Conservation (phyloP, 371 early-diverging fungal genomes). For the Mortierella sp. region DNA sequence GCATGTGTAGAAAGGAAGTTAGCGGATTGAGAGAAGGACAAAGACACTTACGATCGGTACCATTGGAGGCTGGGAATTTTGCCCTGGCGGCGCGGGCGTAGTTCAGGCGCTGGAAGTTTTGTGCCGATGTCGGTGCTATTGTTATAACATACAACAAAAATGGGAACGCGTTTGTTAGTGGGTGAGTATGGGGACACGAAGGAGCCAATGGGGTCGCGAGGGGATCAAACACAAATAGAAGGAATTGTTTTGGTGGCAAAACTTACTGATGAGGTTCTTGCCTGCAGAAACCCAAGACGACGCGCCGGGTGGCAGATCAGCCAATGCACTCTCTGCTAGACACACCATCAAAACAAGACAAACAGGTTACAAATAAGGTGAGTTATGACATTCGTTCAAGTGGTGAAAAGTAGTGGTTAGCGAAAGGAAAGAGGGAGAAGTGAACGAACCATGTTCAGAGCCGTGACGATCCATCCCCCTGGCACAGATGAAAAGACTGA, state of each 20-base stretch:
- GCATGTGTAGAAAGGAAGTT: no score
- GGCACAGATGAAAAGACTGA: slow-evolving; percentile 60
- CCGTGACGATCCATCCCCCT: slow-evolving; percentile 52
- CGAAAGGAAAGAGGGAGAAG: neutral
- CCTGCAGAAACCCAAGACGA: slow-evolving; percentile 63
- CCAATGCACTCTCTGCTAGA: slow-evolving; percentile 52
- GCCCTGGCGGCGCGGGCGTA: slow-evolving; percentile 33
- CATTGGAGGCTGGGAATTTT: slow-evolving; percentile 31
- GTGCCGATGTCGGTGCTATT: slow-evolving; percentile 36
- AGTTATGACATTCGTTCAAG: neutral
- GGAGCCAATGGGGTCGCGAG: neutral
- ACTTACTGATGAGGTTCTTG: slow-evolving; percentile 63
- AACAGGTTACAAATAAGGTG: neutral
- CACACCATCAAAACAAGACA: neutral
- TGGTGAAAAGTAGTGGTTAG: neutral
- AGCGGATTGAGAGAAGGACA: neutral
- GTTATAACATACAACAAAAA: neutral
- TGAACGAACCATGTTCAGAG: slow-evolving; percentile 3
- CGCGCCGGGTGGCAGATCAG: slow-evolving; percentile 57
- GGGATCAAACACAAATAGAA: neutral
- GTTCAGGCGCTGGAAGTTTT: slow-evolving; percentile 39
- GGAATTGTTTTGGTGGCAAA: neutral
- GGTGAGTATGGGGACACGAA: no score
- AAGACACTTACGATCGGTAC: slow-evolving; percentile 26
- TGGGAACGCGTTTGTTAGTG: neutral